A percentile compares a stretch with the other conserved stretches of the same genome.
phyloP scores from a whole-genome alignment of 73 alveolate species.

The Durusdinium trenchii region DNA sequence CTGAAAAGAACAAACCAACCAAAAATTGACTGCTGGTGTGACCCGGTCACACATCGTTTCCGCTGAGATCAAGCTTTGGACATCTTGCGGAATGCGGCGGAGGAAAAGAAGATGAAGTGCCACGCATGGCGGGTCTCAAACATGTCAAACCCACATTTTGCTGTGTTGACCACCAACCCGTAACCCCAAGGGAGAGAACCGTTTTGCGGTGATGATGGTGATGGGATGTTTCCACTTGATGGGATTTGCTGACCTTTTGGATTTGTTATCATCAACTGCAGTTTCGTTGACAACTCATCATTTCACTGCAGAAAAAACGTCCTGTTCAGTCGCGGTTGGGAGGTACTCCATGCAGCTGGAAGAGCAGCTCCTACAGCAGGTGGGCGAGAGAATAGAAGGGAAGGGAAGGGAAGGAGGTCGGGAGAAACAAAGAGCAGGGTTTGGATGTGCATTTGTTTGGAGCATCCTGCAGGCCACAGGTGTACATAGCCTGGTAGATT shows the following conservation, averaged over 20 bases:
- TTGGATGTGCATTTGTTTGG: too few species aligned
- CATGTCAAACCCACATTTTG: background rate
- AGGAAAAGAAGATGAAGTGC: constrained; percentile 84
- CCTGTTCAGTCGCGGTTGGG: background rate
- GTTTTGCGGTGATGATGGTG: background rate
- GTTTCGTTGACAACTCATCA: background rate
- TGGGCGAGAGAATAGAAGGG: too few species aligned
- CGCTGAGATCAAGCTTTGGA: constrained; percentile 86
- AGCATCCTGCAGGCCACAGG: background rate
- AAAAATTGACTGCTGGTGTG: too few species aligned
- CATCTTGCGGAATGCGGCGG: constrained; percentile 89
- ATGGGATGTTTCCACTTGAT: background rate
- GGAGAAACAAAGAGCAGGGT: background rate
- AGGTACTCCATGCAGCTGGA: constrained; percentile 62
- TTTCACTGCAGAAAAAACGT: background rate
- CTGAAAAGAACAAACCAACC: background rate
- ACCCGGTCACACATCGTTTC: background rate
- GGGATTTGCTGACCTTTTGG: background rate
- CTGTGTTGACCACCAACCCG: background rate
- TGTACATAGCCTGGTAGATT: background rate
- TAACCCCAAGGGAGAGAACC: background rate
- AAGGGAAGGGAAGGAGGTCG: background rate
- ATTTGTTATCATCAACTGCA: background rate
- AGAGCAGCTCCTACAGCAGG: constrained; percentile 58
- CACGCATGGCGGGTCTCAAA: background rate